These are phyloP conservation scores for Teunomyces tritomae DNA, from an alignment of 805 yeast genomes.

Conservation along the genomic window DNA sequence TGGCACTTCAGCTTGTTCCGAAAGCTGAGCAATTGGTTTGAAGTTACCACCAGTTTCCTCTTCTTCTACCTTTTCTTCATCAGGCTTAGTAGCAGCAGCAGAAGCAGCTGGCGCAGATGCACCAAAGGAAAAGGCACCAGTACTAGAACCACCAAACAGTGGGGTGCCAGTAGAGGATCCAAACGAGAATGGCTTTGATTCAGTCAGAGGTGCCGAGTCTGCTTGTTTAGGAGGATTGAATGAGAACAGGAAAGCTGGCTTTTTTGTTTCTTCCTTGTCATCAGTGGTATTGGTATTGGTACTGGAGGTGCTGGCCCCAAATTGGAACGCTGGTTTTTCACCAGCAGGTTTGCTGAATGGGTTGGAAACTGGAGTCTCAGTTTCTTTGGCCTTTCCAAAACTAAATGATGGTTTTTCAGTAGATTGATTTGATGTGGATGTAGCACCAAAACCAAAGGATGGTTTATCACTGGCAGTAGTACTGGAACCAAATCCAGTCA, in stretches of 20 bases:
- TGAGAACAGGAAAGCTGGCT: conserved; percentile 7
- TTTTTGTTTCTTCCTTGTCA: conserved; percentile 5
- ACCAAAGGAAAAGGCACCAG: conserved; percentile 11
- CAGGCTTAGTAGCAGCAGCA: conserved; percentile 16
- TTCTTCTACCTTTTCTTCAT: conserved; percentile 36
- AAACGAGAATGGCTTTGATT: conserved; percentile 13
- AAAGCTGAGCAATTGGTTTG: conserved; percentile 32
- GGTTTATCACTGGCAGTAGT: conserved; percentile 7
- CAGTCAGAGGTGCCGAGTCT: conserved; percentile 5
- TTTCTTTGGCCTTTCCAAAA: background rate
- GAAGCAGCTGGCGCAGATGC: conserved; percentile 13
- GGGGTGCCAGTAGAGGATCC: conserved; percentile 5
- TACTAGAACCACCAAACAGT: conserved; percentile 2
- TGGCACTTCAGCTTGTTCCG: conserved; percentile 48
- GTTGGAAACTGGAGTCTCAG: background rate
- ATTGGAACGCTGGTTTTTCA: conserved; percentile 4
- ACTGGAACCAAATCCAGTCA: background rate
- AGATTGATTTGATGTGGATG: background rate
- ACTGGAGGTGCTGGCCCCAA: background rate
- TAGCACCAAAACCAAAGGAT: conserved; percentile 5
- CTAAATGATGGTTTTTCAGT: background rate
- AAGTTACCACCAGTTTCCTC: conserved; percentile 51
- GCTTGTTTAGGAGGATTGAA: conserved; percentile 10
- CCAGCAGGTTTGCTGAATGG: conserved; percentile 3
- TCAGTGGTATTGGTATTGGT: background rate